Percentiles rank a stretch among this genome's conserved stretches.
Conservation (phyloP, 768 basidiomycete genomes). For the Tricholomella constricta region DNA sequence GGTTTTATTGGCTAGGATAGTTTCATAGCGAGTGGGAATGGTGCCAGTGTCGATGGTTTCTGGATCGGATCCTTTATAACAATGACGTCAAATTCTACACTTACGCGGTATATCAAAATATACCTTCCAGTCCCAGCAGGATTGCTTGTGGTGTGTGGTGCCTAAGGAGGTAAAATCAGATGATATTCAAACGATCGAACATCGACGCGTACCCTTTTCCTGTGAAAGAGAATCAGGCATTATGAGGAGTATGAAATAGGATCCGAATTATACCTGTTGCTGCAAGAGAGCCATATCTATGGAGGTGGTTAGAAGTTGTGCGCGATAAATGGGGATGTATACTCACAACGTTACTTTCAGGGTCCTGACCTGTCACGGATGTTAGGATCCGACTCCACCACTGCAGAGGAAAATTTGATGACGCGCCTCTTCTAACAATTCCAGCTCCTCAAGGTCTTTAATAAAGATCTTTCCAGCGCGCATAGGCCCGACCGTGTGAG, state of each 20-base stretch:
- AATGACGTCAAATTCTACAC: background rate
- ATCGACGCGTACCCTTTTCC: conserved; percentile 68
- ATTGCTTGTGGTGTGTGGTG: conserved; percentile 90
- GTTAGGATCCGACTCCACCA: background rate
- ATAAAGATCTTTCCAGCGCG: conserved; percentile 90
- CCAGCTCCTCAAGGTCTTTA: conserved; percentile 66
- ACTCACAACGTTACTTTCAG: conserved; percentile 85
- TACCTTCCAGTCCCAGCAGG: conserved; percentile 77
- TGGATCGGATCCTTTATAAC: conserved; percentile 69
- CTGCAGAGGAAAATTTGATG: conserved; percentile 7
- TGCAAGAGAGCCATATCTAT: conserved; percentile 87
- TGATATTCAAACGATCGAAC: background rate
- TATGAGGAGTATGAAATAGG: background rate
- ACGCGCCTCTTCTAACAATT: conserved; percentile 66
- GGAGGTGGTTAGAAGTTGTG: conserved; percentile 6
- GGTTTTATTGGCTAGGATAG: conserved; percentile 64
- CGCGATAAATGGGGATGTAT: conserved; percentile 2
- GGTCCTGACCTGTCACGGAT: conserved; percentile 56
- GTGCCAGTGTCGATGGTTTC: conserved; percentile 92
- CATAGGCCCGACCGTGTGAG: conserved; percentile 67
- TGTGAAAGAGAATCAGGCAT: conserved; percentile 27
- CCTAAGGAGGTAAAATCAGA: conserved; percentile 34
- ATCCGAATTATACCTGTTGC: conserved; percentile 67
- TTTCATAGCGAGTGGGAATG: conserved; percentile 72
- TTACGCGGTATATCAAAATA: background rate